phyloP scores from a whole-genome alignment of 306 rosid species.

The Senna siamea region DNA sequence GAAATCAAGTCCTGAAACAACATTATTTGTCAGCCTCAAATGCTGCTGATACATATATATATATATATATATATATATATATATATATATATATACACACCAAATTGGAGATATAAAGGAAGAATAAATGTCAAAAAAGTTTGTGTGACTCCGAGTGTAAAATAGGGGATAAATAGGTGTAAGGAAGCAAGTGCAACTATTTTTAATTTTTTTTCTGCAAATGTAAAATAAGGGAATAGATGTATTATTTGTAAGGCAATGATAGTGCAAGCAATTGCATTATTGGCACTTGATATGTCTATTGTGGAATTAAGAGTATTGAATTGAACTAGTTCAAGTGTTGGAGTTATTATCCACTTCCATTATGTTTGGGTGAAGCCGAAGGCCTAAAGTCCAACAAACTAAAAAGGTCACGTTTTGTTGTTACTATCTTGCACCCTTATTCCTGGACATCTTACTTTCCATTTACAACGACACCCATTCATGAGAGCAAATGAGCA shows the following conservation, averaged over 20 bases:
- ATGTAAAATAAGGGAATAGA: slow-evolving; percentile 44
- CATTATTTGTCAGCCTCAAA: slow-evolving; percentile 6
- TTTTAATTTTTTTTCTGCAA: slow-evolving; percentile 27
- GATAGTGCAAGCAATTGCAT: background rate
- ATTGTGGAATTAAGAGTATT: background rate
- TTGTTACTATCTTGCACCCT: slow-evolving; percentile 9
- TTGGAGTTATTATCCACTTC: background rate
- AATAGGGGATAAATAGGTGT: no score
- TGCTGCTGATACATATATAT: background rate
- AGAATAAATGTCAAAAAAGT: background rate
- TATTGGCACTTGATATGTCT: slow-evolving; percentile 1
- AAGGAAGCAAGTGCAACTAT: slow-evolving; percentile 5
- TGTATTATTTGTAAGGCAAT: slow-evolving; percentile 6
- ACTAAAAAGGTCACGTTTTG: background rate
- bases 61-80: background rate
- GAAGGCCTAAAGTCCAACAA: background rate
- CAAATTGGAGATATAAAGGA: background rate
- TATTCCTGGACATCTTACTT: background rate
- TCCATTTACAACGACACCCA: background rate
- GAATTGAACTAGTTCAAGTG: background rate
- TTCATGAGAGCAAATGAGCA: background rate
- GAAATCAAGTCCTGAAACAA: slow-evolving; percentile 35
- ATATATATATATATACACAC: background rate
- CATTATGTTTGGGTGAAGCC: background rate
- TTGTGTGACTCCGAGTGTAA: slow-evolving; percentile 39